These are phyloP conservation scores for Mycena crocata DNA, from an alignment of 768 basidiomycete genomes.

Conservation along the genomic window DNA sequence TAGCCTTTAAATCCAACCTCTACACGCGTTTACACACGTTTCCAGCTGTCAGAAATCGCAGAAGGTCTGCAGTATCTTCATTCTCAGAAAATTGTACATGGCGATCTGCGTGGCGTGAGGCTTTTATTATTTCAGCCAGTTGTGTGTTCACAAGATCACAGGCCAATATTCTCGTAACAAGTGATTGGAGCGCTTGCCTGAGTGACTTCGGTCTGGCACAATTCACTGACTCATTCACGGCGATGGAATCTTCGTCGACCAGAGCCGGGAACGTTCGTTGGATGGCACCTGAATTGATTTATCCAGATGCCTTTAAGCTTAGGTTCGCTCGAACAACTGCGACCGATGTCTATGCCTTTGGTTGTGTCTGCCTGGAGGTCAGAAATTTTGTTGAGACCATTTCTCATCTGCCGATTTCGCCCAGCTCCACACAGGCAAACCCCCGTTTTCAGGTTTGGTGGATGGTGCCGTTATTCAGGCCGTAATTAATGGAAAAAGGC, in stretches of 20 bases:
- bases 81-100: too few species aligned
- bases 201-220: conserved; percentile 49
- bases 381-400: neutral
- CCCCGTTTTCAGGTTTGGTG: conserved; percentile 6
- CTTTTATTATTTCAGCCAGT: neutral
- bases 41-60: neutral
- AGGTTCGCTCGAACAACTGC: conserved; percentile 40
- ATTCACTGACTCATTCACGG: conserved; percentile 42
- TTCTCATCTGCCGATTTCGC: neutral
- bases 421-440: conserved; percentile 21
- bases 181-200: conserved; percentile 43
- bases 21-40: neutral
- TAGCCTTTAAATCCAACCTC: neutral
- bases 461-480: neutral
- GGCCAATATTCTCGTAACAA: conserved; percentile 46
- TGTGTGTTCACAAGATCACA: conserved; percentile 13
- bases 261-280: conserved; percentile 43
- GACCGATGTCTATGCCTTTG: conserved; percentile 49
- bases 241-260: conserved; percentile 38
- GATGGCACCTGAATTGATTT: conserved; percentile 50
- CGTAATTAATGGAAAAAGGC: conserved; percentile 1
- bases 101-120: neutral
- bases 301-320: conserved; percentile 41
- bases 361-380: conserved; percentile 48
- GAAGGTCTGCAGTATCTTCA: too few species aligned